A percentile compares a stretch with the other conserved stretches of the same genome.
These are phyloP conservation scores for Erigeron philadelphicus DNA, from an alignment of 140 eudicot genomes.

Conservation along the genomic window DNA sequence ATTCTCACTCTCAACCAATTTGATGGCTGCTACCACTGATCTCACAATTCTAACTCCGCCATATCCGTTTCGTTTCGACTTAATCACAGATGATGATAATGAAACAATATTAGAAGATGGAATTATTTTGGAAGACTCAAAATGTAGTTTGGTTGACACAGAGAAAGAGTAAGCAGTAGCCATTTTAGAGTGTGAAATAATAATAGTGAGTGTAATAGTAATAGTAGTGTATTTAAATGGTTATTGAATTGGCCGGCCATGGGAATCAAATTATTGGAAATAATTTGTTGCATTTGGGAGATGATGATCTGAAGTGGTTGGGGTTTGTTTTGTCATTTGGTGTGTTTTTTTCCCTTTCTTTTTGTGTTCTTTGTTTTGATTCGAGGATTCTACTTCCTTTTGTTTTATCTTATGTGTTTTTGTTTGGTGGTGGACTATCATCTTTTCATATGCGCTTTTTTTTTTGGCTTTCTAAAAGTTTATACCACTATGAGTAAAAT, in stretches of 20 bases:
- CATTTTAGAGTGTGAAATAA: constrained; percentile 15
- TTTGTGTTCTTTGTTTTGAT: not conserved
- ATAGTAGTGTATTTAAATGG: constrained; percentile 16
- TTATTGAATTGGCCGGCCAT: constrained; percentile 24
- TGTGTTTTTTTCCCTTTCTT: constrained; percentile 5
- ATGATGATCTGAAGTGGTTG: constrained; percentile 14
- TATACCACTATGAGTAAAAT: too few relatives aligned
- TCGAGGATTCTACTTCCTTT: too few relatives aligned
- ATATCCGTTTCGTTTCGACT: constrained; percentile 3
- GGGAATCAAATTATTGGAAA: constrained; percentile 6
- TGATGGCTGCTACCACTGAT: constrained; percentile 21
- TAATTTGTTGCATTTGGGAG: constrained; percentile 15
- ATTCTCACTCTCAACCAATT: constrained; percentile 6
- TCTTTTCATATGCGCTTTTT: too few relatives aligned
- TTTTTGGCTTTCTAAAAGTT: too few relatives aligned
- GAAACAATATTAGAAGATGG: constrained; percentile 6
- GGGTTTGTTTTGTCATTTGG: constrained; percentile 25
- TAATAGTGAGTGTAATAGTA: not conserved
- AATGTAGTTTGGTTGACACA: constrained; percentile 20
- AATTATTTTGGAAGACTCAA: constrained; percentile 6
- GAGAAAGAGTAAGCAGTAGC: constrained; percentile 15
- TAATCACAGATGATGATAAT: not conserved
- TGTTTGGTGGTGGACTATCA: too few relatives aligned
- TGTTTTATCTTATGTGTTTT: too few relatives aligned
- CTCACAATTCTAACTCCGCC: constrained; percentile 26